Base-by-base conservation (phyloP, 345 rosid species). In the Sisymbrium altissimum region DNA sequence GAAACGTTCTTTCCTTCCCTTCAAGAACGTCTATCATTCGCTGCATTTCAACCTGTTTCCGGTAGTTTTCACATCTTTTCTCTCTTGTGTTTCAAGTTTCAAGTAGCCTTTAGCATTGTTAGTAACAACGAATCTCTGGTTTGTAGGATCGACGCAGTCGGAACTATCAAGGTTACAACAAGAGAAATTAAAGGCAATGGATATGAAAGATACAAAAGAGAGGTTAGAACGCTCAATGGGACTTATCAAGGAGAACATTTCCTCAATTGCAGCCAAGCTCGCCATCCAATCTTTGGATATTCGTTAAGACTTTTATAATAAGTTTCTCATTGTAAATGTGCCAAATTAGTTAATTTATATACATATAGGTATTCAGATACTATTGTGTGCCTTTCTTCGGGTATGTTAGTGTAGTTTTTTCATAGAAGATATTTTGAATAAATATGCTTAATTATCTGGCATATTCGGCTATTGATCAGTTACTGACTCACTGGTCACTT, bases 181-280 rank as follows among this genome's bases (percentile, higher is more conserved):
- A 49, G 78, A 77, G 75, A 91, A 86, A 81, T 7, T 82, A 75
- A 80, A 65, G 48, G 97, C 93, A 50, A 87, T 89, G 96, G 89
- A 86, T 59, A 18, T 78, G 49, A 87, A 81, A 71, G 86, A 85
- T 57, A 89, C 97, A 32, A 21, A 76, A 15, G 66, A 74, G 74
- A 87, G 97, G 83, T 82, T 91, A 46, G 78, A 89, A 8, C 72
- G 58, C 49, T 86, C 97, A 33, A 46, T 86, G 63, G 79, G 73
- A 29, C 72, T 85, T 39, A 68, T 84, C 23, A 84, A 83, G 7
- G 89, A 83, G 75, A 91, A 81, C 60, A 82, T 84, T 39, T 87
- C 93, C 18, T 77, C 83, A 56, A 68, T 91, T 54, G 91, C 88
- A 18, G 97, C 97, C 60, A 91, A 89, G 80, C 87, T 91, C 69